Conservation (phyloP, 257 asterid species). For the Prunella vulgaris region DNA sequence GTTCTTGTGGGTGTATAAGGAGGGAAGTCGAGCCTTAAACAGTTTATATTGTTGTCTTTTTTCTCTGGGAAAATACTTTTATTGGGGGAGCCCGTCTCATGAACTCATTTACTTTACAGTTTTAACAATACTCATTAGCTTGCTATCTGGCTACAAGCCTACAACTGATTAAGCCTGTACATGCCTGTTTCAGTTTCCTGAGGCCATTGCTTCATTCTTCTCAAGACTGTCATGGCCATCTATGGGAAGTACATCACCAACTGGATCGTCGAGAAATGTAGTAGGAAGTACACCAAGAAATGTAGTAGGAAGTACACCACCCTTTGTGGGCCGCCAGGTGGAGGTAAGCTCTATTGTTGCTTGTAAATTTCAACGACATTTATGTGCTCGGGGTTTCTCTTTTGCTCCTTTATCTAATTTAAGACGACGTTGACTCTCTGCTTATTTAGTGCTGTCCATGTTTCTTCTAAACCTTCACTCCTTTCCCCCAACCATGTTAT, state of each 20-base stretch:
- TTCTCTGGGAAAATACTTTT: neutral
- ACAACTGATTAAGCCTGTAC: constrained; percentile 20
- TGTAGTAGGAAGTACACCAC: constrained; percentile 41
- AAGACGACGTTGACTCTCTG: neutral
- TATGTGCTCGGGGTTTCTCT: neutral
- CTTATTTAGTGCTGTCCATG: neutral
- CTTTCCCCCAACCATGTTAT: neutral
- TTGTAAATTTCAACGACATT: neutral
- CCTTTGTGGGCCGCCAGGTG: constrained; percentile 46
- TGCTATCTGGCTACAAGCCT: neutral
- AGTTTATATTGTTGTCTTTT: neutral
- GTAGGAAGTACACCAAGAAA: constrained; percentile 65
- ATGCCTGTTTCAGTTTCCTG: constrained; percentile 69
- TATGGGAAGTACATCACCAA: constrained; percentile 48
- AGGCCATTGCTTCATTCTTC: constrained; percentile 66
- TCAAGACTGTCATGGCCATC: constrained; percentile 74
- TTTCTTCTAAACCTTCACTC: neutral
- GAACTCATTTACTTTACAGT: neutral
- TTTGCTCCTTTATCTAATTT: neutral
- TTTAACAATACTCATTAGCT: neutral
- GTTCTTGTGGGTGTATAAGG: neutral
- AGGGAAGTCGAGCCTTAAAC: neutral
- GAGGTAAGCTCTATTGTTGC: constrained; percentile 39
- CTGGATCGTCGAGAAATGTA: constrained; percentile 58
- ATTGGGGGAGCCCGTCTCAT: neutral